A percentile compares a stretch with the other conserved stretches of the same genome.
These are phyloP conservation scores for Blastobotrys terrestris DNA, from an alignment of 805 yeast genomes.

Conservation along the genomic window DNA sequence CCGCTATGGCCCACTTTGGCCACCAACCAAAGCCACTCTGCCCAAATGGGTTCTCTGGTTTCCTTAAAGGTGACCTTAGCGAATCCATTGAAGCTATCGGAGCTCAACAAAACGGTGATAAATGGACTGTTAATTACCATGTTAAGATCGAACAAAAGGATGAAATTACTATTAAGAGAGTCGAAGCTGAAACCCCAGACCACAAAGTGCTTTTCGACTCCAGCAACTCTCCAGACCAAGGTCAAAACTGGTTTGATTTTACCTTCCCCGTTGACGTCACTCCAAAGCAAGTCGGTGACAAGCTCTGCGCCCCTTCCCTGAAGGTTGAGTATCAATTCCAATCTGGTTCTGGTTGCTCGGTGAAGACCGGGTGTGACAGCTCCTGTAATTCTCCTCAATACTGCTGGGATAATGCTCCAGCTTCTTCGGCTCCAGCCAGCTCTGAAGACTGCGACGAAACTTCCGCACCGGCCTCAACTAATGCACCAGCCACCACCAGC, in stretches of 20 bases:
- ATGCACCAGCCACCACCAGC: not conserved
- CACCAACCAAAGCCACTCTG: not conserved
- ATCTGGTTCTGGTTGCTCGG: not conserved
- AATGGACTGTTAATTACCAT: conserved; percentile 1
- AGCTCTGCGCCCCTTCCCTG: conserved; percentile 3
- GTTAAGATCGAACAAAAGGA: not conserved
- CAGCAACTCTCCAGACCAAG: too few species aligned
- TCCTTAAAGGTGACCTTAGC: not conserved
- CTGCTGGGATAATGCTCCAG: conserved; percentile 1
- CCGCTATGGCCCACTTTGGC: not conserved
- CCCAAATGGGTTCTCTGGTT: not conserved
- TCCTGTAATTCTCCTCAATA: conserved; percentile 1
- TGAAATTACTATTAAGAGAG: too few species aligned
- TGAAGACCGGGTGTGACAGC: conserved; percentile 2
- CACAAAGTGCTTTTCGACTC: too few species aligned
- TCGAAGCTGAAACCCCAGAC: too few species aligned
- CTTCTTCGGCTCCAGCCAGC: not conserved
- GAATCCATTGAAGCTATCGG: conserved; percentile 2
- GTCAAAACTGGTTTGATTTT: conserved; percentile 1
- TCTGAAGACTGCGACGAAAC: conserved; percentile 1
- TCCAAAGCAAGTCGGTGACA: not conserved
- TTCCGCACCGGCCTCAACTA: conserved; percentile 1
- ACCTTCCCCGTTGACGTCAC: conserved; percentile 1
- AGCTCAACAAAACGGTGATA: not conserved
- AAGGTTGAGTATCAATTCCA: not conserved